Base-by-base conservation (phyloP, 495 filamentous ascomycete species). In the Ramalina intermedia region DNA sequence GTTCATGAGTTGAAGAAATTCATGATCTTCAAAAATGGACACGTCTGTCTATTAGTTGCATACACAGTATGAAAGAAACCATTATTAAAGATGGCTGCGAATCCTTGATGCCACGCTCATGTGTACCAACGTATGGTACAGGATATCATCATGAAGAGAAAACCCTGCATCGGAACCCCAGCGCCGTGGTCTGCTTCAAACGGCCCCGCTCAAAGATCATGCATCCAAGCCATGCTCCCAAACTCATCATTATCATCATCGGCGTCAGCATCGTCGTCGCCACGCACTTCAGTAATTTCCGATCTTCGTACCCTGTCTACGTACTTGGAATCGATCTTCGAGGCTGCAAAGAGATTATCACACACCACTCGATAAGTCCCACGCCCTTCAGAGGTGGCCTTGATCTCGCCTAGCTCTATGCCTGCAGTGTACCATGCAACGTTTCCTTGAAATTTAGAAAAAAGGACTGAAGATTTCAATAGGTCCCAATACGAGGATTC, bases 401-500 rank as follows among this genome's bases (percentile, higher is more conserved):
- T 90, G 14, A 89, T 69, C 27, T 70, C 65, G 6, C 74, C 78
- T 0, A 89, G 62, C 49, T 79, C 73, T 14, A 68, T 68, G 0
- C 81, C 82, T 9, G 80, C 79, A 37, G 85, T 76, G 46, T 75
- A 68, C 68, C 84, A 84, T 12, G 72, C 65, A 42, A 85, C 75
- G 9, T 47, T 66, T 1, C 52, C 62, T 41, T 70, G 66, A 41
- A 63, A 68, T 37, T 58, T 51, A 37, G 64, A 63, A 56, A 84
- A 87, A 3, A 70, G 62, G 2, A 64, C 67, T 3, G 81, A 84
- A 1, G 85, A 84, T 51, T 82, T 71, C 8, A 87, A 49, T 6
- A 80, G 61, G 9, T 64, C 62, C 76, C 77, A 84, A 12, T 63
- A 40, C 6, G 68, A 69, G 17, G 66, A 56, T 9, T 61, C 64